Percentiles rank a stretch among this genome's conserved stretches.
phyloP scores from a whole-genome alignment of 768 basidiomycete species.

The Exsudoporus frostii region DNA sequence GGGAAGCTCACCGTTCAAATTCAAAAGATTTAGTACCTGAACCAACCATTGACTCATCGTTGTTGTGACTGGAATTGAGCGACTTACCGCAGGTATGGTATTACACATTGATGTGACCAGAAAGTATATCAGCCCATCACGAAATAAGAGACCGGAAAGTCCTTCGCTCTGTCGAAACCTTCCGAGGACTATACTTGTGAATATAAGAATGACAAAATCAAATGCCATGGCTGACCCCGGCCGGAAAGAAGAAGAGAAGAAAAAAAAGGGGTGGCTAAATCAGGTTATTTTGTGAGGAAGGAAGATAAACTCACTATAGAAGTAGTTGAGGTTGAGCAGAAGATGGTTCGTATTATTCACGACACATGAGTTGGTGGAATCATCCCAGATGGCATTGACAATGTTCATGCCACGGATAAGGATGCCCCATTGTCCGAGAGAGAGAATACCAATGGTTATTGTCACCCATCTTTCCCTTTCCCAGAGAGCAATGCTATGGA shows the following conservation, averaged over 20 bases:
- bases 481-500: conserved; percentile 64
- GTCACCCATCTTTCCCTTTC: conserved; percentile 52
- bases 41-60: background rate
- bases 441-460: conserved; percentile 49
- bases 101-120: conserved; percentile 63
- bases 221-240: conserved; percentile 58
- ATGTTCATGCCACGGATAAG: conserved; percentile 69
- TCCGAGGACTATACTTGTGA: conserved; percentile 53
- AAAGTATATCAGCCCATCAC: conserved; percentile 73
- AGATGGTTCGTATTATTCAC: conserved; percentile 53
- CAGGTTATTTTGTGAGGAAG: background rate
- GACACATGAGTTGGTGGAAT: conserved; percentile 39
- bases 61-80: background rate
- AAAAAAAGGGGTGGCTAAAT: background rate
- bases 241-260: background rate
- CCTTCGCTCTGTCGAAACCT: conserved; percentile 46
- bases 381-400: conserved; percentile 54
- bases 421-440: conserved; percentile 62
- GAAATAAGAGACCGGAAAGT: conserved; percentile 68
- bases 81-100: conserved; percentile 60
- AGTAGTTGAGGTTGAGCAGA: conserved; percentile 62
- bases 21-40: conserved; percentile 26
- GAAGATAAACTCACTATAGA: conserved; percentile 54
- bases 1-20: conserved; percentile 22
- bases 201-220: conserved; percentile 56